Percentiles rank a stretch among this genome's conserved stretches.
Evolutionary conservation across 208 protist genomes (phyloP).

Genomic region (Leishmania mexicana): DNA sequence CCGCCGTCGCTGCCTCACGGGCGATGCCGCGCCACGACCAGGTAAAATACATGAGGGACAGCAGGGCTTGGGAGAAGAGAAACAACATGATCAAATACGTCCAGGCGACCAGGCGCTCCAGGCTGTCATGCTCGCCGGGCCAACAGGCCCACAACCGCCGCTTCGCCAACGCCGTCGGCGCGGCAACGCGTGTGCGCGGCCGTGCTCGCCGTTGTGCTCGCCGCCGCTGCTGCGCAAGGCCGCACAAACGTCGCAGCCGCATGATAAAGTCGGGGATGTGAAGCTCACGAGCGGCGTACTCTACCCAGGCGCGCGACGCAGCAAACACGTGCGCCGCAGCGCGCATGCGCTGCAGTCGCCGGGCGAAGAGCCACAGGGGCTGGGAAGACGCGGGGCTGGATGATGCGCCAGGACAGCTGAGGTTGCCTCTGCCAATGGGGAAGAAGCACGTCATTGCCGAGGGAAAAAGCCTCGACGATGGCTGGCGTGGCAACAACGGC

Average conservation of each 20-base stretch:
- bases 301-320: not conserved
- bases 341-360: not conserved
- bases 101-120: not conserved
- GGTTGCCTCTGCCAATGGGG: not conserved
- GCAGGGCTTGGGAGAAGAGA: slow-evolving; percentile 5
- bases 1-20: slow-evolving; percentile 3
- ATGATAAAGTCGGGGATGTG: slow-evolving; percentile 14
- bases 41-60: slow-evolving; percentile 20
- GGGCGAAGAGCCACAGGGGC: not conserved
- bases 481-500: not conserved
- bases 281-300: not conserved
- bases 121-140: not conserved
- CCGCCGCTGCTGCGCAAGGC: not conserved
- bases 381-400: not conserved
- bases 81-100: slow-evolving; percentile 17
- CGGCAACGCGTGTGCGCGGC: not conserved
- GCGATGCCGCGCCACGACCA: slow-evolving; percentile 24
- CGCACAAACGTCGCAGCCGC: slow-evolving; percentile 5
- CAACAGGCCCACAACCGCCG: not conserved
- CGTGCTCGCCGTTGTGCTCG: not conserved
- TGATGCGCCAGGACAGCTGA: not conserved
- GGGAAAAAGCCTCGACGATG: not conserved
- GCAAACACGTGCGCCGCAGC: not conserved
- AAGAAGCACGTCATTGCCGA: not conserved
- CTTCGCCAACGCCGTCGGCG: not conserved